A percentile compares a stretch with the other conserved stretches of the same genome.
Conservation (phyloP, 169 alveolate species). For the Cardiosporidium cionae region DNA sequence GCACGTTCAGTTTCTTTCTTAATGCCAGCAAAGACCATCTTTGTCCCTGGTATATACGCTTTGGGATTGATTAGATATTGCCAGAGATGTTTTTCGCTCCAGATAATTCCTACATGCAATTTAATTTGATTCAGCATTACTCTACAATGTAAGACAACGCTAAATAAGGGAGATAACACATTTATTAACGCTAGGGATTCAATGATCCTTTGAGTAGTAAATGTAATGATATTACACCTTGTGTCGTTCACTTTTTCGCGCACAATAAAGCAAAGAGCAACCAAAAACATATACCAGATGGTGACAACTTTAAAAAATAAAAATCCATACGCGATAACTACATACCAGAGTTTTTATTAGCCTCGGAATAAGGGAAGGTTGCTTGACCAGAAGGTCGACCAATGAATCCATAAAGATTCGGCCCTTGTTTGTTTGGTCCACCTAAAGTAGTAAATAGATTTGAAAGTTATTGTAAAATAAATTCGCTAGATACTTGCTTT, state of each 20-base stretch:
- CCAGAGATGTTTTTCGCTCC: slow-evolving; percentile 82
- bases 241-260: no score
- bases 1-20: slow-evolving; percentile 89
- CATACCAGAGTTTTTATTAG: slow-evolving; percentile 63
- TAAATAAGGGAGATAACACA: no score
- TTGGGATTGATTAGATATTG: slow-evolving; percentile 80
- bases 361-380: slow-evolving; percentile 78
- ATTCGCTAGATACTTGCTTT: no score
- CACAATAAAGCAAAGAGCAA: no score
- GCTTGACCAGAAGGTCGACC: slow-evolving; percentile 77
- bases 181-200: no score
- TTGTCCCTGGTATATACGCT: slow-evolving; percentile 87
- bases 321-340: no score
- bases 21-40: slow-evolving; percentile 93
- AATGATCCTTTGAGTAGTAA: no score
- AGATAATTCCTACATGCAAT: slow-evolving; percentile 54
- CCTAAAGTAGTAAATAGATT: slow-evolving; percentile 38
- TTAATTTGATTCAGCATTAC: no score
- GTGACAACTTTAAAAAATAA: no score
- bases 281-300: no score
- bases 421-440: slow-evolving; percentile 80
- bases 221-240: no score
- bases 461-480: not conserved
- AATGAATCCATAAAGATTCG: slow-evolving; percentile 67
- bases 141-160: no score